phyloP scores from a whole-genome alignment of 805 yeast genomes.

The Schwanniomyces yamadae region DNA sequence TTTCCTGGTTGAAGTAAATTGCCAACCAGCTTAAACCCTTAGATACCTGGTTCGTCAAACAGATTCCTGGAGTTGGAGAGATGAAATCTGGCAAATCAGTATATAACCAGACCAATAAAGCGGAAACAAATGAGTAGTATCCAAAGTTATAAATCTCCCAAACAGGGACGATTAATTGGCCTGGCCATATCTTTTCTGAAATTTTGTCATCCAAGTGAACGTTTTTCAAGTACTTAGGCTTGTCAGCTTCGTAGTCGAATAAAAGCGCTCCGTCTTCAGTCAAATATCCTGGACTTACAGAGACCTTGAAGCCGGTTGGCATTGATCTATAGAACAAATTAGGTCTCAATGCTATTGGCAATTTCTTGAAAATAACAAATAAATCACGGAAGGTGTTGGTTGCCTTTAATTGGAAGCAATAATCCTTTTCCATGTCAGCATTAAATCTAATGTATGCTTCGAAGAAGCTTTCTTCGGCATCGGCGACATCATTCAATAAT shows the following conservation, averaged over 20 bases:
- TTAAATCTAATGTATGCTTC: slow-evolving; percentile 78
- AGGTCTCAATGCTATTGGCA: slow-evolving; percentile 81
- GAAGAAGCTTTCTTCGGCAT: slow-evolving; percentile 25
- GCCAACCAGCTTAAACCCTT: slow-evolving; percentile 21
- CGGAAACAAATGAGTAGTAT: slow-evolving; percentile 36
- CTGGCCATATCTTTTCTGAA: slow-evolving; percentile 75
- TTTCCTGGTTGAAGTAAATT: slow-evolving; percentile 34
- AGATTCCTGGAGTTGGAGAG: slow-evolving; percentile 90
- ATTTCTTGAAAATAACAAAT: slow-evolving; percentile 55
- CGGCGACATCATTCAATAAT: slow-evolving; percentile 21
- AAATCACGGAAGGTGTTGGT: slow-evolving; percentile 60
- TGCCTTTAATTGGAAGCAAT: slow-evolving; percentile 74
- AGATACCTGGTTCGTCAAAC: slow-evolving; percentile 62
- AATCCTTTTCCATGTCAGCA: slow-evolving; percentile 82
- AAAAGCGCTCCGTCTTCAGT: slow-evolving; percentile 81
- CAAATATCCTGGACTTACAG: slow-evolving; percentile 72
- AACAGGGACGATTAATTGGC: slow-evolving; percentile 77
- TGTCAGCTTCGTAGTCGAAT: slow-evolving; percentile 58
- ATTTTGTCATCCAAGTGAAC: slow-evolving; percentile 50
- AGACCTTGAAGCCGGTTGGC: slow-evolving; percentile 66
- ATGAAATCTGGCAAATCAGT: slow-evolving; percentile 88
- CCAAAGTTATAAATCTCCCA: slow-evolving; percentile 56
- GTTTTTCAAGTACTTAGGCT: slow-evolving; percentile 38
- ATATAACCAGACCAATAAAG: slow-evolving; percentile 74
- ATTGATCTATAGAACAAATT: slow-evolving; percentile 62